Percentiles rank a stretch among this genome's conserved stretches.
phyloP scores from a whole-genome alignment of 2,329 filamentous ascomycete genomes.

The Dothiorella sarmentorum region DNA sequence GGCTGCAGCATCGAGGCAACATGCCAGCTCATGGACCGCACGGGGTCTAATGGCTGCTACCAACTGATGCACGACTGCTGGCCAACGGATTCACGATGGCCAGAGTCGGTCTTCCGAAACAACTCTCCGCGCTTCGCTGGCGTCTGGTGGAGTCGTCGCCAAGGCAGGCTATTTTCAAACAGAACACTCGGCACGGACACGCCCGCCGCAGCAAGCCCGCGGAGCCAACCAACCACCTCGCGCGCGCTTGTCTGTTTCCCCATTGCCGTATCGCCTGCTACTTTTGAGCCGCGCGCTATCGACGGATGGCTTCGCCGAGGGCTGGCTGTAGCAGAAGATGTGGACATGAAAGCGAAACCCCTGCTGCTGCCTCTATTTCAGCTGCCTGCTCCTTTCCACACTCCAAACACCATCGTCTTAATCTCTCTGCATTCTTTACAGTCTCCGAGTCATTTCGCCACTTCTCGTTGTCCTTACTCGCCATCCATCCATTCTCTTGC shows the following conservation, averaged over 20 bases:
- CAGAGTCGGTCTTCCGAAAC: not conserved
- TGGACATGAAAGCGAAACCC: slow-evolving; percentile 9
- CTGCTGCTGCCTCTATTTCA: slow-evolving; percentile 1
- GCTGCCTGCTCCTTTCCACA: not conserved
- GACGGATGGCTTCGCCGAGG: slow-evolving; percentile 1
- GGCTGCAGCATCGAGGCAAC: not conserved
- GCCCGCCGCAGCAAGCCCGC: slow-evolving; percentile 1
- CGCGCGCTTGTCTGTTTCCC: not conserved
- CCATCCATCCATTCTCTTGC: not conserved
- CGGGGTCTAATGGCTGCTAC: no score
- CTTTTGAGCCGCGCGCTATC: slow-evolving; percentile 14
- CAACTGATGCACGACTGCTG: not conserved
- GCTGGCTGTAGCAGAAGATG: not conserved
- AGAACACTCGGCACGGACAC: not conserved
- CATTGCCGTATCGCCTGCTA: not conserved
- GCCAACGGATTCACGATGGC: not conserved
- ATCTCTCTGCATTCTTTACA: not conserved
- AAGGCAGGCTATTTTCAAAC: not conserved
- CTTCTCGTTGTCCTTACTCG: not conserved
- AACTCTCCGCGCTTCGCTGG: slow-evolving; percentile 13
- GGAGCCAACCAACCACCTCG: not conserved
- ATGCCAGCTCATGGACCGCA: not conserved
- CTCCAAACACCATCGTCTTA: not conserved
- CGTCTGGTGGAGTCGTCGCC: not conserved
- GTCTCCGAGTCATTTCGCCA: not conserved